Evolutionary conservation across 306 rosid species (phyloP).

Genomic region (Ceratonia siliqua): DNA sequence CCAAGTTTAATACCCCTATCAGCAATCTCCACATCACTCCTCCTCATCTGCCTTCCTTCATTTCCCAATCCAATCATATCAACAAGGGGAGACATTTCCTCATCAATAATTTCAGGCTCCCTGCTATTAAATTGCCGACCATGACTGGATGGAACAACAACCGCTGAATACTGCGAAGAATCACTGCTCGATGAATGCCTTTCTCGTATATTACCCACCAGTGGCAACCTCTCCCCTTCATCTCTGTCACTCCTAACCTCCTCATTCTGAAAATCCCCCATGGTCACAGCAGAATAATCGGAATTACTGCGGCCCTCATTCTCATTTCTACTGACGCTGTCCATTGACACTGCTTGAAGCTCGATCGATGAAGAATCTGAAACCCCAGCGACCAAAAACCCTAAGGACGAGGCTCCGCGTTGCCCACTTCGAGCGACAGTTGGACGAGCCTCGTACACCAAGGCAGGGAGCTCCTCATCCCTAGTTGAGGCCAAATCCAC

Average conservation of each 20-base stretch:
- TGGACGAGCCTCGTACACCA: slow-evolving; percentile 91
- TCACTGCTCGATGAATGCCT: slow-evolving; percentile 40
- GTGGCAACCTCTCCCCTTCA: slow-evolving; percentile 60
- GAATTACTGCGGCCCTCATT: slow-evolving; percentile 16
- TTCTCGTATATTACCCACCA: slow-evolving; percentile 46
- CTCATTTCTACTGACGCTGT: slow-evolving; percentile 29
- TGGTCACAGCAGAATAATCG: slow-evolving; percentile 30
- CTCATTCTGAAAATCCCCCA: slow-evolving; percentile 21
- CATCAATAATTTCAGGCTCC: slow-evolving; percentile 45
- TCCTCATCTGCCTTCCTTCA: slow-evolving; percentile 43
- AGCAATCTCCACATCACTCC: slow-evolving; percentile 43
- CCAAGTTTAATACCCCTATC: slow-evolving; percentile 87
- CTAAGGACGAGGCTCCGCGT: slow-evolving; percentile 44
- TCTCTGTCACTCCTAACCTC: slow-evolving; percentile 25
- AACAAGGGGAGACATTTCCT: slow-evolving; percentile 74
- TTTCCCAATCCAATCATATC: slow-evolving; percentile 40
- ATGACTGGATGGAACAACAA: slow-evolving; percentile 24
- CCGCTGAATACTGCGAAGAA: slow-evolving; percentile 42
- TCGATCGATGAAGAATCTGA: slow-evolving; percentile 65
- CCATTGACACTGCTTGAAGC: slow-evolving; percentile 61
- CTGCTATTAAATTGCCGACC: slow-evolving; percentile 29
- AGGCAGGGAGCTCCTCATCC: slow-evolving; percentile 89
- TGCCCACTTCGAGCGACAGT: slow-evolving; percentile 40
- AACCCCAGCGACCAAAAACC: slow-evolving; percentile 61
- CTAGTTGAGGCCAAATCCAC: slow-evolving; percentile 87